A percentile compares a stretch with the other conserved stretches of the same genome.
Evolutionary conservation across 805 yeast species (phyloP).

Genomic region (Brettanomyces sp.): DNA sequence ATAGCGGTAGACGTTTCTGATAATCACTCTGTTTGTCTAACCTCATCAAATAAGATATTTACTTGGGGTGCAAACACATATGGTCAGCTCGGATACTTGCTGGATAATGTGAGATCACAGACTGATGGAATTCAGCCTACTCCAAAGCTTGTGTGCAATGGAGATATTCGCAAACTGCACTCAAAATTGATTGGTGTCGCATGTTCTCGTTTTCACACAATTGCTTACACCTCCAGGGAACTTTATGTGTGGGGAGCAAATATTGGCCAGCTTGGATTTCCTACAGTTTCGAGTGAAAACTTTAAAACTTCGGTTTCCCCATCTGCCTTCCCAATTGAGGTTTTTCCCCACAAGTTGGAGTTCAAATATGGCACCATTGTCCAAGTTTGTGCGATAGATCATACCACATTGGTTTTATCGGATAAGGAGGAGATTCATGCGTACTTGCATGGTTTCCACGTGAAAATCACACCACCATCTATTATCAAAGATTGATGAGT

Average conservation of each 20-base stretch:
- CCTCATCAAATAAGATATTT: constrained; percentile 43
- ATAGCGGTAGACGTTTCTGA: constrained; percentile 42
- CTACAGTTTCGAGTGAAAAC: constrained; percentile 9
- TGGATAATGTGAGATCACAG: neutral
- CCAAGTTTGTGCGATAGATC: constrained; percentile 55
- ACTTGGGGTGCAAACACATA: constrained; percentile 71
- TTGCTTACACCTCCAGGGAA: constrained; percentile 40
- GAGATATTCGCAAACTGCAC: neutral
- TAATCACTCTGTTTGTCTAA: constrained; percentile 58
- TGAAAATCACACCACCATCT: constrained; percentile 33
- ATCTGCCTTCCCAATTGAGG: constrained; percentile 16
- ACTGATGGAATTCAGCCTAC: neutral
- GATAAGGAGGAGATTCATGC: constrained; percentile 53
- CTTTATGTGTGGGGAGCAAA: constrained; percentile 70
- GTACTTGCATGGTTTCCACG: constrained; percentile 47
- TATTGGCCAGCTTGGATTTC: constrained; percentile 70
- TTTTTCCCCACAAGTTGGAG: constrained; percentile 28
- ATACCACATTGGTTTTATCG: constrained; percentile 58
- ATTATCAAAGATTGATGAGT: constrained; percentile 25
- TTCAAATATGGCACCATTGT: constrained; percentile 41
- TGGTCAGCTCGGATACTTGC: constrained; percentile 5
- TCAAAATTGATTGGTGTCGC: constrained; percentile 35
- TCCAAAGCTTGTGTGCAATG: neutral
- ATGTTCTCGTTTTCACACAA: constrained; percentile 61
- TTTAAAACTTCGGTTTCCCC: constrained; percentile 4